phyloP scores from a whole-genome alignment of 345 rosid genomes.

The Aethionema arabicum region DNA sequence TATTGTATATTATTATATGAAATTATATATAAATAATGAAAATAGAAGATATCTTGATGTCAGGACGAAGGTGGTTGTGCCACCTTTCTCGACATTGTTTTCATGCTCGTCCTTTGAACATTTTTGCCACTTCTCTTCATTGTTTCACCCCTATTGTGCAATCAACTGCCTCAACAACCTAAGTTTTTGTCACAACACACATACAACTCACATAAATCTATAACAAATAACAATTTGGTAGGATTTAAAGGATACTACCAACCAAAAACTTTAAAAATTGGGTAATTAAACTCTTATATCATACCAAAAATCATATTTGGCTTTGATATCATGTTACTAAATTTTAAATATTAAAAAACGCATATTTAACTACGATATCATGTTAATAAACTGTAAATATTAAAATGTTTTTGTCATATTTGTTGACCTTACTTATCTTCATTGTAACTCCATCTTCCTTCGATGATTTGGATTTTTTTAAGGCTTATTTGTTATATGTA shows the following conservation, averaged over 20 bases:
- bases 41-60: constrained; percentile 53
- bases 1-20: no score
- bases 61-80: constrained; percentile 81
- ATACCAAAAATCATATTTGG: no score
- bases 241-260: neutral
- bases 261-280: no score
- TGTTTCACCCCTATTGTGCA: constrained; percentile 52
- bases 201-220: neutral
- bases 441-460: neutral
- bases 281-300: no score
- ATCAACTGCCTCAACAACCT: constrained; percentile 56
- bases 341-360: neutral
- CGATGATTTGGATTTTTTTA: neutral
- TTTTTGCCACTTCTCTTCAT: constrained; percentile 66
- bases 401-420: no score
- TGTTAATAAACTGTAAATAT: no score
- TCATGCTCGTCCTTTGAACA: constrained; percentile 57
- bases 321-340: no score
- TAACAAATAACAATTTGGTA: neutral
- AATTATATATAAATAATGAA: neutral
- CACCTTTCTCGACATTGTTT: constrained; percentile 91
- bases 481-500: neutral
- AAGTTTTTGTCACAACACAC: constrained; percentile 1
- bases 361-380: no score
- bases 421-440: constrained; percentile 6